Conservation (phyloP, 176 grass and related monocot genomes). For the Raddia guianensis region DNA sequence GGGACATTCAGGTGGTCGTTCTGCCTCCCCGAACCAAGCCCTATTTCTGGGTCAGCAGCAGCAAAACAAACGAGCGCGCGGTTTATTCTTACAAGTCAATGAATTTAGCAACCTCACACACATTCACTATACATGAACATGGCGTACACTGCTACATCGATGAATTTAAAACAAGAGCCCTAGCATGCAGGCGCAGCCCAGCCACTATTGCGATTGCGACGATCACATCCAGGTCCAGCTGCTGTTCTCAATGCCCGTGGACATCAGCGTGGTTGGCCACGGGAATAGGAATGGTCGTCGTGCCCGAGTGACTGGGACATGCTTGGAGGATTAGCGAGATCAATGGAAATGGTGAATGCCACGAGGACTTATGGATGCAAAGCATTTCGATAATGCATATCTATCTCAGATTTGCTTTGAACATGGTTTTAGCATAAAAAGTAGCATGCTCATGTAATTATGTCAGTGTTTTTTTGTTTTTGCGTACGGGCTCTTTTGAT, state of each 20-base stretch:
- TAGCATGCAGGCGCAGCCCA: conserved; percentile 14
- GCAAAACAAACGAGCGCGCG: not conserved
- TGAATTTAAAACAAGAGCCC: not conserved
- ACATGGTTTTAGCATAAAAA: not conserved
- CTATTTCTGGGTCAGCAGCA: not conserved
- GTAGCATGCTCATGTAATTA: not conserved
- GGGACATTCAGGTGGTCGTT: not conserved
- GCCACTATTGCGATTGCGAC: not conserved
- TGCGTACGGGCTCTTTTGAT: no score
- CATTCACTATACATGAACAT: not conserved
- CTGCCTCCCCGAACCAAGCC: not conserved
- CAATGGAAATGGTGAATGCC: not conserved
- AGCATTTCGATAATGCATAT: not conserved
- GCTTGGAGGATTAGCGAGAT: conserved; percentile 17
- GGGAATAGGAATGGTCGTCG: conserved; percentile 65
- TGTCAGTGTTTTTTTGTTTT: conserved; percentile 2
- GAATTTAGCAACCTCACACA: conserved; percentile 1
- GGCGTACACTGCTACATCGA: not conserved
- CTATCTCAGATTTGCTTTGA: not conserved
- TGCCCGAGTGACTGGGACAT: conserved; percentile 70
- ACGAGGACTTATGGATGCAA: not conserved
- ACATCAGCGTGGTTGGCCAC: conserved; percentile 2
- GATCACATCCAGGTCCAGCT: conserved; percentile 13
- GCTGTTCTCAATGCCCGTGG: not conserved
- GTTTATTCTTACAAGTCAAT: conserved; percentile 16